Percentiles rank a stretch among this genome's conserved stretches.
Conservation (phyloP, 164 flowering plant species). For the Litsea cubeba region DNA sequence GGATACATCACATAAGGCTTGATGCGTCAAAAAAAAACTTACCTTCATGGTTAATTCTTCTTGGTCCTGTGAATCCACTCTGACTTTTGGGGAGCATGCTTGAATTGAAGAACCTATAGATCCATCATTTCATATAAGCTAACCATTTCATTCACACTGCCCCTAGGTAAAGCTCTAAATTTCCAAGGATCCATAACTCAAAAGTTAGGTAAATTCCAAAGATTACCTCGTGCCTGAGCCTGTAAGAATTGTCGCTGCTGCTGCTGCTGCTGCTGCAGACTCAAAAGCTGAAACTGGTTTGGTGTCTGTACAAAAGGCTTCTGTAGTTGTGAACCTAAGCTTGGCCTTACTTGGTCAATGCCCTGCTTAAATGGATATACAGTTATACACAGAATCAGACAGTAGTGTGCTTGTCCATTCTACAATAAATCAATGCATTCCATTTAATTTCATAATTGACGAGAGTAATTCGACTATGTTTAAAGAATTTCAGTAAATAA, state of each 20-base stretch:
- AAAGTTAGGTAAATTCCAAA: constrained; percentile 47
- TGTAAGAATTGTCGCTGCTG: constrained; percentile 70
- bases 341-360: constrained; percentile 59
- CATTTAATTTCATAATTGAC: too few species aligned
- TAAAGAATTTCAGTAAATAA: constrained; percentile 1
- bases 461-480: neutral
- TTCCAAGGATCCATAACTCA: constrained; percentile 62
- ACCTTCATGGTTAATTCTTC: constrained; percentile 34
- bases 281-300: constrained; percentile 58
- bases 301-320: constrained; percentile 54
- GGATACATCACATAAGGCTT: too few species aligned
- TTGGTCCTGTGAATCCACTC: constrained; percentile 24
- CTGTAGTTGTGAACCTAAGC: constrained; percentile 57
- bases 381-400: neutral
- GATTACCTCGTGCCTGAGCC: constrained; percentile 58
- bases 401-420: neutral
- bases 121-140: constrained; percentile 69
- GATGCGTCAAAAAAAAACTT: constrained; percentile 5
- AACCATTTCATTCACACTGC: constrained; percentile 53
- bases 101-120: constrained; percentile 77
- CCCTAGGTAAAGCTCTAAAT: constrained; percentile 56
- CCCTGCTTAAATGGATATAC: constrained; percentile 41
- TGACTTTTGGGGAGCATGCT: constrained; percentile 77
- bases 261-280: constrained; percentile 61
- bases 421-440: neutral